Evolutionary conservation across 2,329 filamentous ascomycete genomes (phyloP).

Genomic region (Colletotrichum kahawae): DNA sequence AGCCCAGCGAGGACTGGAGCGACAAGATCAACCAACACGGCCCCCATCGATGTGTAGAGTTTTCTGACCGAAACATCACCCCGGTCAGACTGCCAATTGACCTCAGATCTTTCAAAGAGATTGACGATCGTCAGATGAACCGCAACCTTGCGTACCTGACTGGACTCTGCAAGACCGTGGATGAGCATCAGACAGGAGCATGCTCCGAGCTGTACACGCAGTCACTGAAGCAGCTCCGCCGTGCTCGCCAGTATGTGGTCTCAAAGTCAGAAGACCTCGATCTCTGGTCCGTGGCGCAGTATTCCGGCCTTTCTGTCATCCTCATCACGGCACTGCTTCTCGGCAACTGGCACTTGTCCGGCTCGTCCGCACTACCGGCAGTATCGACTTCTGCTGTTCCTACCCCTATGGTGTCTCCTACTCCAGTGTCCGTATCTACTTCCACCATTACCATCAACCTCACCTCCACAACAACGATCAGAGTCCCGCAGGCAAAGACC

Average conservation of each 20-base stretch:
- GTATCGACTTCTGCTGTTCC: neutral
- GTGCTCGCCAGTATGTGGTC: neutral
- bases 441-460: conserved; percentile 40
- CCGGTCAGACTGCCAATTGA: conserved; percentile 52
- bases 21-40: conserved; percentile 45
- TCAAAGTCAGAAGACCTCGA: neutral
- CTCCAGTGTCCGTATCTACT: conserved; percentile 17
- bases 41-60: conserved; percentile 54
- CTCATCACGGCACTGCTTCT: neutral
- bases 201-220: neutral
- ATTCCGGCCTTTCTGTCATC: neutral
- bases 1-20: conserved; percentile 36
- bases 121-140: conserved; percentile 59
- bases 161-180: conserved; percentile 32
- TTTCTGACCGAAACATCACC: conserved; percentile 33
- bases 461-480: conserved; percentile 40
- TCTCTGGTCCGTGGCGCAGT: neutral
- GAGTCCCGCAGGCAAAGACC: conserved; percentile 29
- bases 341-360: neutral
- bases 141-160: conserved; percentile 56
- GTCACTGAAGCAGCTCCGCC: neutral
- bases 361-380: neutral
- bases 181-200: neutral
- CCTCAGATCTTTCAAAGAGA: conserved; percentile 51
- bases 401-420: neutral